These are phyloP conservation scores for Aquilaria malaccensis DNA, from an alignment of 345 rosid species.

Conservation along the genomic window DNA sequence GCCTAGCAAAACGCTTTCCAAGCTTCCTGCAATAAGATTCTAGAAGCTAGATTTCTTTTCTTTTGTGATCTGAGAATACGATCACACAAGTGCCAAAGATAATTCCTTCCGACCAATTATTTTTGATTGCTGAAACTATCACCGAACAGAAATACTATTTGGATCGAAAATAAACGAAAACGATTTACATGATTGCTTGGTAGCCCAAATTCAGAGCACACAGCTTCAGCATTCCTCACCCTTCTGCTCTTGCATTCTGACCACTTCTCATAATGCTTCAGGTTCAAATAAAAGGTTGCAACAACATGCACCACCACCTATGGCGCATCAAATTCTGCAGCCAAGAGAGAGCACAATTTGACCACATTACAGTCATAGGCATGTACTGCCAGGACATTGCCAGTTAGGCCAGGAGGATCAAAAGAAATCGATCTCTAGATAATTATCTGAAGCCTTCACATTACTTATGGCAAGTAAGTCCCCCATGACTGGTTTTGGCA, in stretches of 20 bases:
- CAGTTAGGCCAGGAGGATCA: constrained; percentile 23
- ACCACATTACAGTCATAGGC: constrained; percentile 17
- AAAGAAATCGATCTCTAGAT: constrained; percentile 77
- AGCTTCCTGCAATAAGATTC: too few relatives aligned
- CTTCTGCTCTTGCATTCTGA: constrained; percentile 17
- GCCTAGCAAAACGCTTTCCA: too few relatives aligned
- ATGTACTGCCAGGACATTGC: constrained; percentile 1
- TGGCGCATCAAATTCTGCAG: background rate
- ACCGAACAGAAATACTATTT: too few relatives aligned
- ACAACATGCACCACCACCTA: constrained; percentile 4
- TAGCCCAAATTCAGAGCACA: too few relatives aligned
- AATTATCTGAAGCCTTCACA: constrained; percentile 53
- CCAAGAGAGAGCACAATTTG: constrained; percentile 10
- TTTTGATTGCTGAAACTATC: too few relatives aligned
- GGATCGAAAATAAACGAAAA: too few relatives aligned
- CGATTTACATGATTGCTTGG: too few relatives aligned
- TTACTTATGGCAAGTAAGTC: constrained; percentile 19
- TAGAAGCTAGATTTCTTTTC: too few relatives aligned
- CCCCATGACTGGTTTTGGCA: constrained; percentile 33
- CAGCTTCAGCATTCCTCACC: constrained; percentile 1
- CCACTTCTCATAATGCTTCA: constrained; percentile 13
- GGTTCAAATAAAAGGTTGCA: constrained; percentile 7
- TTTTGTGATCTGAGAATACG: too few relatives aligned
- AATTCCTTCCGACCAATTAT: too few relatives aligned
- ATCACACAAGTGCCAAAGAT: too few relatives aligned